Conservation (phyloP, 1,284 basidiomycete species). For the Malassezia caprae region DNA sequence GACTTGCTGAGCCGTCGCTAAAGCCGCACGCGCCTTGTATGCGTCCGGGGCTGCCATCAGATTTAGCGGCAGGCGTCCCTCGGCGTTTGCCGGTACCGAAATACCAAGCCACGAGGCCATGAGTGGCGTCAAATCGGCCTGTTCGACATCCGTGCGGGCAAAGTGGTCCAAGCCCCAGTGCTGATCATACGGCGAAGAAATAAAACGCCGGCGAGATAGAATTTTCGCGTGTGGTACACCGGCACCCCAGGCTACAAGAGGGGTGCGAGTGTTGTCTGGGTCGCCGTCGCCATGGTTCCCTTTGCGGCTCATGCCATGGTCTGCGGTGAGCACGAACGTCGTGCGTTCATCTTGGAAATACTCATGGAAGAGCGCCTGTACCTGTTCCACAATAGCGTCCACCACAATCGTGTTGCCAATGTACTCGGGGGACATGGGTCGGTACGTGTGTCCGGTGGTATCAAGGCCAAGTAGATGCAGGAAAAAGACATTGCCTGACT, state of each 20-base stretch:
- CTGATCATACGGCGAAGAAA: conserved; percentile 22
- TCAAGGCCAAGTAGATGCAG: conserved; percentile 75
- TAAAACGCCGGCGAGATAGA: not conserved
- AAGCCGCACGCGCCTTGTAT: conserved; percentile 55
- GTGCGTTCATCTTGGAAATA: conserved; percentile 57
- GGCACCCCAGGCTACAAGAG: conserved; percentile 71
- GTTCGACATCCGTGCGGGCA: conserved; percentile 57
- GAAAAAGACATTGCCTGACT: conserved; percentile 62
- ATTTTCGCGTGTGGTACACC: conserved; percentile 50
- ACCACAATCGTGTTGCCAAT: conserved; percentile 74
- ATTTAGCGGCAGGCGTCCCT: conserved; percentile 46
- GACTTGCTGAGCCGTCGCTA: conserved; percentile 66
- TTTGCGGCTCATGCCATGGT: conserved; percentile 80
- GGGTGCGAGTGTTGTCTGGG: conserved; percentile 76
- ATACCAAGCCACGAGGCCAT: conserved; percentile 53
- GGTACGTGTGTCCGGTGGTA: conserved; percentile 75
- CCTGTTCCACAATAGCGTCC: conserved; percentile 63
- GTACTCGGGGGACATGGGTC: conserved; percentile 79
- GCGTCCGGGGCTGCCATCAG: conserved; percentile 48
- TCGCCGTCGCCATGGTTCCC: conserved; percentile 85
- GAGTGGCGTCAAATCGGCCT: conserved; percentile 70
- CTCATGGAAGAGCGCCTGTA: conserved; percentile 58
- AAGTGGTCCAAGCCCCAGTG: conserved; percentile 29
- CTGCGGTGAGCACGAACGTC: conserved; percentile 72
- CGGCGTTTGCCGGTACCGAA: conserved; percentile 47